Percentiles rank a stretch among this genome's conserved stretches.
Conservation (phyloP, 2,329 filamentous ascomycete genomes). For the Mollisia scopiformis region DNA sequence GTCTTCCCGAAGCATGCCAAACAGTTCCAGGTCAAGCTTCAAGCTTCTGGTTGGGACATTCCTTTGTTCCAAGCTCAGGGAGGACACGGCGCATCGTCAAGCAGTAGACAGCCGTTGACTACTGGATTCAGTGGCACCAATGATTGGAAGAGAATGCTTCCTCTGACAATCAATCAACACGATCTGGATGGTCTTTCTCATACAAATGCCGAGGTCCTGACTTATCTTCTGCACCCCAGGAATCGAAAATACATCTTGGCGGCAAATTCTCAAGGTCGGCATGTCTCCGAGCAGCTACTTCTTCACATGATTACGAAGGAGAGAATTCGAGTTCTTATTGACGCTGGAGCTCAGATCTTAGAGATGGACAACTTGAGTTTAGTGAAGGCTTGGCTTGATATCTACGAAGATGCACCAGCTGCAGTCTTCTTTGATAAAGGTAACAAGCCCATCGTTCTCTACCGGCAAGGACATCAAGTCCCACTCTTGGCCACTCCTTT, state of each 20-base stretch:
- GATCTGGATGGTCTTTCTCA: slow-evolving; percentile 59
- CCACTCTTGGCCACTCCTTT: slow-evolving; percentile 28
- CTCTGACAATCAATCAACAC: slow-evolving; percentile 61
- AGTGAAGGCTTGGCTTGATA: slow-evolving; percentile 26
- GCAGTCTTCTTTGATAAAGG: slow-evolving; percentile 24
- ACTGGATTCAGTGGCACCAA: slow-evolving; percentile 77
- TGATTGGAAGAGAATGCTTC: slow-evolving; percentile 62
- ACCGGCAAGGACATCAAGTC: slow-evolving; percentile 20
- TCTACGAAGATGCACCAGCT: slow-evolving; percentile 15
- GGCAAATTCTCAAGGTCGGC: slow-evolving; percentile 45
- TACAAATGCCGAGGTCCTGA: slow-evolving; percentile 66
- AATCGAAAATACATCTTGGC: slow-evolving; percentile 52
- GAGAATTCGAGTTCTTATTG: slow-evolving; percentile 59
- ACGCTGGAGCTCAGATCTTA: slow-evolving; percentile 65
- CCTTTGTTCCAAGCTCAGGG: slow-evolving; percentile 44
- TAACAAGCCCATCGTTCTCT: slow-evolving; percentile 21
- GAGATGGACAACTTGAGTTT: slow-evolving; percentile 54
- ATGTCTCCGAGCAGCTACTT: slow-evolving; percentile 49
- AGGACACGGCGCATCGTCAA: neutral
- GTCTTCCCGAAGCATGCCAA: slow-evolving; percentile 69
- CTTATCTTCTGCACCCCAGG: slow-evolving; percentile 55
- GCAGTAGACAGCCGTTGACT: slow-evolving; percentile 41
- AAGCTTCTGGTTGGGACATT: slow-evolving; percentile 70
- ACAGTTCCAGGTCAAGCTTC: slow-evolving; percentile 65
- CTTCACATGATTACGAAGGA: slow-evolving; percentile 42